Evolutionary conservation across 1,284 basidiomycete genomes (phyloP).

Genomic region (Boletus mariae): DNA sequence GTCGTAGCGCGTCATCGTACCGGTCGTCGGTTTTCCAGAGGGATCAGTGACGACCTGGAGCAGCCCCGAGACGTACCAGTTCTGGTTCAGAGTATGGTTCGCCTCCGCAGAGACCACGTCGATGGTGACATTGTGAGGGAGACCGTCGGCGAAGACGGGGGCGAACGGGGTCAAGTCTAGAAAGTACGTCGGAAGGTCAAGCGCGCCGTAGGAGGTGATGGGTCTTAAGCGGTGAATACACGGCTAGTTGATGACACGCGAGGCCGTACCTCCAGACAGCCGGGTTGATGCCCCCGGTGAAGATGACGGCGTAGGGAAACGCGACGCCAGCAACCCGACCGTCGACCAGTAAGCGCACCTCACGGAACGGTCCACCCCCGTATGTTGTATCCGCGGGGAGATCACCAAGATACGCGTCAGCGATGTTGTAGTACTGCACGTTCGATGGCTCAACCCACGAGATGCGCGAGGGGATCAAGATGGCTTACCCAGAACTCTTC

Average conservation of each 20-base stretch:
- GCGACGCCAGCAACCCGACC: constrained; percentile 69
- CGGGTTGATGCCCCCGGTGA: constrained; percentile 77
- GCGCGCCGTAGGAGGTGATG: constrained; percentile 73
- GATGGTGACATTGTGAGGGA: constrained; percentile 64
- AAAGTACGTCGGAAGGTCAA: constrained; percentile 76
- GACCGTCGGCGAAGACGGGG: constrained; percentile 64
- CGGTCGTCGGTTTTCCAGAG: constrained; percentile 61
- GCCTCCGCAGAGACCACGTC: constrained; percentile 71
- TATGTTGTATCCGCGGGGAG: constrained; percentile 53
- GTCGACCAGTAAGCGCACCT: constrained; percentile 76
- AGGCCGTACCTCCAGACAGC: constrained; percentile 60
- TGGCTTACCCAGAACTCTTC: constrained; percentile 74
- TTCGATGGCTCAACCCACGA: background rate
- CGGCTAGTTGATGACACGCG: background rate
- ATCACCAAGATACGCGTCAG: constrained; percentile 54
- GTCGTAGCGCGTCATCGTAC: constrained; percentile 57
- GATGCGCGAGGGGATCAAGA: constrained; percentile 4
- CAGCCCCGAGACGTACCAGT: constrained; percentile 76
- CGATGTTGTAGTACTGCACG: constrained; percentile 66
- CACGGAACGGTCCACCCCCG: constrained; percentile 71
- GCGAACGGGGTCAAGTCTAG: constrained; percentile 78
- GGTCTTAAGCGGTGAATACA: constrained; percentile 43
- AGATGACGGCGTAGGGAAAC: constrained; percentile 76
- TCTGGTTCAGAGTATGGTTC: constrained; percentile 61
- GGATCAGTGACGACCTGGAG: constrained; percentile 67